Evolutionary conservation across 192 early-diverging fungal species (phyloP).

Genomic region (Gorgonomyces haynaldii): DNA sequence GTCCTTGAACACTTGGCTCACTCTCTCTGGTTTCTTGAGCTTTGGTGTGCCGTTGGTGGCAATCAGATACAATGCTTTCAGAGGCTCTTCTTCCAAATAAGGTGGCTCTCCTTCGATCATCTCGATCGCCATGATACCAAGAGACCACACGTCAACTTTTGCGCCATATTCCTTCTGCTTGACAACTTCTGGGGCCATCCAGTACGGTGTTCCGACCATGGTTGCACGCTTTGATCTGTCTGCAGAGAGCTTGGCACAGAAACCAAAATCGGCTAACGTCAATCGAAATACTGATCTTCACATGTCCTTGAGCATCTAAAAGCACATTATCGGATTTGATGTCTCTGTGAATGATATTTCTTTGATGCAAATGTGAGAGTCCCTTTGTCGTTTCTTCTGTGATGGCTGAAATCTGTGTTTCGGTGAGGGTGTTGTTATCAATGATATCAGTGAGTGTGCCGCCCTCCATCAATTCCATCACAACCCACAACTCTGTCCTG

Average conservation of each 20-base stretch:
- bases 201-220: conserved; percentile 52
- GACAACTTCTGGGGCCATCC: conserved; percentile 44
- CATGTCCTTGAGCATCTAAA: conserved; percentile 53
- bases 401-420: conserved; percentile 72
- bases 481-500: conserved; percentile 85
- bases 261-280: conserved; percentile 80
- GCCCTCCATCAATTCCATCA: conserved; percentile 99
- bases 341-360: conserved; percentile 71
- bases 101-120: conserved; percentile 48
- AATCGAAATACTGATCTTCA: conserved; percentile 63
- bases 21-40: conserved; percentile 75
- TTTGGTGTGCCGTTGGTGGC: conserved; percentile 90
- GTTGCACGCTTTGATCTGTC: conserved; percentile 58
- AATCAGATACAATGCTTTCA: conserved; percentile 53
- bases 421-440: conserved; percentile 75
- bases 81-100: conserved; percentile 75
- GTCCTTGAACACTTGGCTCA: conserved; percentile 72
- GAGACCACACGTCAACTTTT: conserved; percentile 45
- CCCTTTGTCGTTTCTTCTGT: conserved; percentile 49
- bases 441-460: conserved; percentile 95
- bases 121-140: conserved; percentile 51
- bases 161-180: conserved; percentile 34
- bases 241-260: conserved; percentile 67
- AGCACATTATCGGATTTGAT: conserved; percentile 85
- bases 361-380: conserved; percentile 58